Base-by-base conservation (phyloP, 495 filamentous ascomycete genomes). In the Xylaria scruposa region DNA sequence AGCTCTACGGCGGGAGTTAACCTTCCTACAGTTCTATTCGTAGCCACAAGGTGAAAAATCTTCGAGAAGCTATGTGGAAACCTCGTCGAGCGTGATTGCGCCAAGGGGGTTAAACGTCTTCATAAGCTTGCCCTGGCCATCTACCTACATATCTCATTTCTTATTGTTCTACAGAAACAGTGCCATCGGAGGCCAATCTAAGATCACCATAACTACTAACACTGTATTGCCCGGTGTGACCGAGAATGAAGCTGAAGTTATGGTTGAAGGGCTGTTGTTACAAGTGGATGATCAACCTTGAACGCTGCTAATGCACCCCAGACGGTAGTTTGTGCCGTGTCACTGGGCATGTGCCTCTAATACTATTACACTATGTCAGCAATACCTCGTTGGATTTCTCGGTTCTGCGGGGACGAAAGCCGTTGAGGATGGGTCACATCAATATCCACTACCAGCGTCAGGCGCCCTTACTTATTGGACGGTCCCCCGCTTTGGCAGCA, bases 401-500 rank as follows among this genome's bases (percentile, higher is more conserved):
- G 68, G 68, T 64, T 70, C 58, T 61, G 59, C 68, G 68, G 68
- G 46, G 68, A 51, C 19, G 60, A 70, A 64, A 64, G 68, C 68
- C 68, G 68, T 64, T 70, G 21, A 38, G 36, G 36, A 19, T 54
- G 46, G 47, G 59, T 54, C 44, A 56, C 65, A 51, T 56, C 47
- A 47, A n/a, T 31, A 51, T 56, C 47, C 64, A n/a, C 47, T 29
- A n/a, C 17, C 29, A 49, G 24, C 38, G 38, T 60, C 67, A 51
- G 38, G 38, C 38, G 36, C 10, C 38, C 38, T 12, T 2, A 54
- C 10, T 56, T 68, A 17, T 59, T 26, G 33, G 33, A 40, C 49
- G 36, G 21, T 19, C 65, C 49, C 53, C 53, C 53, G 13, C 53
- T 60, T 47, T 13, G 36, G n/a, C 44, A 60, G 38, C 21, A 40